Base-by-base conservation (phyloP, 1,139 yeast genomes). In the Kurtzmaniella quercitrusa region DNA sequence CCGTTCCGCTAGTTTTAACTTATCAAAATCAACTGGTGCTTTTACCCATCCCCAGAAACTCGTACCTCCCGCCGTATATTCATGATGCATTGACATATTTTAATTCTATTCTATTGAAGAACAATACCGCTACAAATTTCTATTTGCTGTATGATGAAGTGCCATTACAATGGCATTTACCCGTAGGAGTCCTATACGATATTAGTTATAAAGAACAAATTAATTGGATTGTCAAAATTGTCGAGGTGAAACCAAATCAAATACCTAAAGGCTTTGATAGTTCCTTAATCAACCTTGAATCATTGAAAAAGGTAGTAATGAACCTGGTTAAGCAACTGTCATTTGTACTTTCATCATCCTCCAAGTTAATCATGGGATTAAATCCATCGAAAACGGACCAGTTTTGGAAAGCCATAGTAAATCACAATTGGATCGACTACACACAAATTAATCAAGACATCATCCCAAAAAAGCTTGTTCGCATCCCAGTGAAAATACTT, bases 301-400 rank as follows among this genome's bases (percentile, higher is more conserved):
- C 14, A 3, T 46, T 87, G 23, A 66, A 69, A 42, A 76, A 74
- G 42, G 74, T 78, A 41, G 79, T 93, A 80, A 68, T 82, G 46
- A 88, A 89, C 57, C 89, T 80, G 49, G 62, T 88, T 56, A 91
- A 91, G 54, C 96, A 91, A 55, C 76, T 89, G 2, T 79, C 87
- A 53, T 87, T 73, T 55, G 78, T 88, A 0, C 59, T 85, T 30
- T 80, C 84, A 49, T 95, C 95, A 0, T 76, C 79, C 20, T 75
- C 95, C 7, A 87, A 84, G 49, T 74, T 80, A 1, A 76, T 91
- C 19, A 84, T 91, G 95, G 71, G 74, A 30, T 62, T 91, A 45
- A 79, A 93, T 12, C 82, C 78, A 48, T 69, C 68, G 2, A 82
- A 83, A 44, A 74, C 91, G 0, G 62, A 66, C 20, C 57, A 57